Base-by-base conservation (phyloP, 768 basidiomycete species). In the Pleurotus pulmonarius region DNA sequence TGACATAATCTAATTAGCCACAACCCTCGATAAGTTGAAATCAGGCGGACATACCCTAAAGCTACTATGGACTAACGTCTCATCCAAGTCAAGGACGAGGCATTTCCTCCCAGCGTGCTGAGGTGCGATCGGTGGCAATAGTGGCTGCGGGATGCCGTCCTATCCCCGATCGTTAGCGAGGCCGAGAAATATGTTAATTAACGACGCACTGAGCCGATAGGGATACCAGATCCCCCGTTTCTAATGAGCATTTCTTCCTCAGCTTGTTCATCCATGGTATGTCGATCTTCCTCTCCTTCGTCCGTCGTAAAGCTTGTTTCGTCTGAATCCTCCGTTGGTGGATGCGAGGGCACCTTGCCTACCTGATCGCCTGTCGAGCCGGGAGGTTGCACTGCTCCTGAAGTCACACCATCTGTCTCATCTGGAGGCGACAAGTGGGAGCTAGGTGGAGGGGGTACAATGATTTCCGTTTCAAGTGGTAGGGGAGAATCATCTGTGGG, bases 211-310 rank as follows among this genome's bases (percentile, higher is more conserved):
- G 91, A 87, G 37, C 94, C 95, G 41, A 94, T 82, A 18, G 96
- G 96, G 56, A 98, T 98, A 37, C 97, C 97, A 56, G 92, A 88
- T 9, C 97, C 96, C 41, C 95, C 95, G 55, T 87, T 89, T 72
- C 86, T 78, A 60, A 97, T 95, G 55, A 98, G 77, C 60, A 86
- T 78, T 61, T 94, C 91, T 68, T 97, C 95, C 56, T 97, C 94
- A 58, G 96, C 94, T 65, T 96, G 91, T 45, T 83, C 82, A 52
- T 83, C 82, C 20, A 82, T 71, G 9, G 69, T 71, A 29, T 74
- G 72, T 38, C 69, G 69, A 22, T 83, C 83, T 51, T 90, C 83
- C 47, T 78, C 71, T 26, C 89, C 82, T 55, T 84, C 81, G 58
- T 90, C 85, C 61, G 88, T 87, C 4, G 83, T 85, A 60, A 86